These are phyloP conservation scores for Spencermartinsiella europaea DNA, from an alignment of 805 yeast genomes.

Conservation along the genomic window DNA sequence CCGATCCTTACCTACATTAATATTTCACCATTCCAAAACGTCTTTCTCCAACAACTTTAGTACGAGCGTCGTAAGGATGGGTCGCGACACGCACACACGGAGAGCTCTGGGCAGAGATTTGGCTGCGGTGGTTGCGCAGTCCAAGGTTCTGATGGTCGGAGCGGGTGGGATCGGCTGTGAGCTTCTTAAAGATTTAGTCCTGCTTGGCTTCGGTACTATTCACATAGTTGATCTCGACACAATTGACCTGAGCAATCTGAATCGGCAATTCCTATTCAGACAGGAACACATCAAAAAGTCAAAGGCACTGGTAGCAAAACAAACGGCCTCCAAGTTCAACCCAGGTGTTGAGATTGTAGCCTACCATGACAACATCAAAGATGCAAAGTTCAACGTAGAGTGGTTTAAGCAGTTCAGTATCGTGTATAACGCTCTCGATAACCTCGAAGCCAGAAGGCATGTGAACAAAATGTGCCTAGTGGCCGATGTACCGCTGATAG, in stretches of 20 bases:
- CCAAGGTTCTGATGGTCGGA: slow-evolving; percentile 71
- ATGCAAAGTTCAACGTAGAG: slow-evolving; percentile 61
- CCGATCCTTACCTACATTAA: no score
- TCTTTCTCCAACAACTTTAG: no score
- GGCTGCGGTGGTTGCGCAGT: slow-evolving; percentile 4
- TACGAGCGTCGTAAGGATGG: no score
- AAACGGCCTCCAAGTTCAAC: slow-evolving; percentile 73
- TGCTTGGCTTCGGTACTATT: slow-evolving; percentile 79
- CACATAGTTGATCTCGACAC: slow-evolving; percentile 95
- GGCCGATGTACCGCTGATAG: slow-evolving; percentile 71
- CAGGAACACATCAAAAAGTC: slow-evolving; percentile 85
- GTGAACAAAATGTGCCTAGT: slow-evolving; percentile 81
- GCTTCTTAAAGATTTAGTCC: slow-evolving; percentile 68
- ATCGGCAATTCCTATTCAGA: slow-evolving; percentile 87
- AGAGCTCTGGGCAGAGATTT: not conserved
- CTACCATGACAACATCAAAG: slow-evolving; percentile 85
- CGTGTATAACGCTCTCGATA: slow-evolving; percentile 90
- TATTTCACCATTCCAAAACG: no score
- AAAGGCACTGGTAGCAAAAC: slow-evolving; percentile 78
- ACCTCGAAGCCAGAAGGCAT: slow-evolving; percentile 84
- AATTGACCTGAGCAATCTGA: slow-evolving; percentile 84
- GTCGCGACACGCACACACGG: not conserved
- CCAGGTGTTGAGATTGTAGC: slow-evolving; percentile 64
- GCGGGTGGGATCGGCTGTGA: slow-evolving; percentile 98
- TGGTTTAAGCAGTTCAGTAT: slow-evolving; percentile 78